phyloP scores from a whole-genome alignment of 768 basidiomycete species.

The Boletus rubropictus region DNA sequence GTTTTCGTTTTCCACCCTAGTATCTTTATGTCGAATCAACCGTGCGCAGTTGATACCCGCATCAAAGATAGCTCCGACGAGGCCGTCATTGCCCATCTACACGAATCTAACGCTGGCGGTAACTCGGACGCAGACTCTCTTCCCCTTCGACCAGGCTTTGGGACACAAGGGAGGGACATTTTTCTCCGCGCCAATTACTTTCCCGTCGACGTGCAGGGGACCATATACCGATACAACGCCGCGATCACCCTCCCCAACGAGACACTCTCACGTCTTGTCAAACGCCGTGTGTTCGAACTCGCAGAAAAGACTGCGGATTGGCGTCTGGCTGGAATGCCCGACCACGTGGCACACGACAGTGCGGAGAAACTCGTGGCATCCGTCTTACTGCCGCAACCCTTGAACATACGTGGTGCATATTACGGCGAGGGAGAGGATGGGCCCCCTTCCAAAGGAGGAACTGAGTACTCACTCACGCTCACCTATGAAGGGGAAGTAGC shows the following conservation, averaged over 20 bases:
- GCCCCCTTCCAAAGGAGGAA: constrained; percentile 18
- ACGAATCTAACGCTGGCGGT: constrained; percentile 15
- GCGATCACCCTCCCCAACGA: constrained; percentile 21
- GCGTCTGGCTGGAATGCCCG: constrained; percentile 31
- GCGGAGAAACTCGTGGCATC: constrained; percentile 40
- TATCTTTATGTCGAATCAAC: constrained; percentile 31
- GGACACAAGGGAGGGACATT: constrained; percentile 35
- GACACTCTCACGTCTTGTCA: constrained; percentile 31
- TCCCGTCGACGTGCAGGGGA: constrained; percentile 36
- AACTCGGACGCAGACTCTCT: constrained; percentile 16
- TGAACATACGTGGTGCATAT: constrained; percentile 34
- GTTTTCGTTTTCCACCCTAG: not conserved
- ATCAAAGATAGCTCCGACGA: constrained; percentile 36
- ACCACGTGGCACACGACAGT: constrained; percentile 41
- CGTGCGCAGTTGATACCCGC: constrained; percentile 53
- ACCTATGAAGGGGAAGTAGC: constrained; percentile 38
- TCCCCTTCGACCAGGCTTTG: constrained; percentile 44
- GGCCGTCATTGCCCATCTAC: constrained; percentile 31
- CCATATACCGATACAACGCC: constrained; percentile 38
- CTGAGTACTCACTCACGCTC: constrained; percentile 37
- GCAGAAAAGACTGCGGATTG: constrained; percentile 39
- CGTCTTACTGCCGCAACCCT: constrained; percentile 35
- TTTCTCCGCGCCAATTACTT: constrained; percentile 47
- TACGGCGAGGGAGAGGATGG: constrained; percentile 35
- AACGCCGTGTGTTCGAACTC: constrained; percentile 39